Evolutionary conservation across 2,329 filamentous ascomycete species (phyloP).

Genomic region (Penicillium sp.): DNA sequence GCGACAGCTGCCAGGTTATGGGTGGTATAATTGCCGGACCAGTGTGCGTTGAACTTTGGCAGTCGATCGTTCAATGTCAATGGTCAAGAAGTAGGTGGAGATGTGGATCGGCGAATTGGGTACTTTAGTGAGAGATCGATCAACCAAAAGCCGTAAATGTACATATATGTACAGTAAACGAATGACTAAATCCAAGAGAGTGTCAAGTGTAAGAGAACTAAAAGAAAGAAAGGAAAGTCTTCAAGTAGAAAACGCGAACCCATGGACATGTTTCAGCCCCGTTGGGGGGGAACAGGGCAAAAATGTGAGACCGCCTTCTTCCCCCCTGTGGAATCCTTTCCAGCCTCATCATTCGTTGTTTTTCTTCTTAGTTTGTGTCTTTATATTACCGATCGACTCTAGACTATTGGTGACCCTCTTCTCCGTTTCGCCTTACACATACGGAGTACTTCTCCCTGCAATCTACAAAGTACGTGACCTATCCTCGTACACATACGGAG

Average conservation of each 20-base stretch:
- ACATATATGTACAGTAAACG: constrained; percentile 1
- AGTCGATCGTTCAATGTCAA: constrained; percentile 8
- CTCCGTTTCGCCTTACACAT: background rate
- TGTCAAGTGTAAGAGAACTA: background rate
- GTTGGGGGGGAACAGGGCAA: constrained; percentile 15
- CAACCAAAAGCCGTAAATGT: background rate
- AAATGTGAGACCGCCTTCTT: constrained; percentile 27
- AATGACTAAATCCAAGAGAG: constrained; percentile 1
- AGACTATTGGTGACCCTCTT: background rate
- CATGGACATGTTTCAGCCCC: constrained; percentile 22
- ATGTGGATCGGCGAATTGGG: constrained; percentile 9
- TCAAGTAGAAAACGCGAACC: background rate
- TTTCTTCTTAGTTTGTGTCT: background rate
- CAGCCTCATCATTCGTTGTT: background rate
- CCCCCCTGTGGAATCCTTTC: constrained; percentile 7
- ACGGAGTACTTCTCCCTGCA: background rate
- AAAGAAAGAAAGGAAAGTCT: background rate
- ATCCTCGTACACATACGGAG: background rate
- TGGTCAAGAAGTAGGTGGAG: constrained; percentile 9
- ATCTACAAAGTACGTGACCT: background rate
- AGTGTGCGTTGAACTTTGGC: background rate
- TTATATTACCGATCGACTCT: constrained; percentile 8
- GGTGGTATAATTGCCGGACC: constrained; percentile 1
- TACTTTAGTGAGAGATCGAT: background rate
- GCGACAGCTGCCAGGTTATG: background rate